phyloP scores from a whole-genome alignment of 2,329 filamentous ascomycete species.

The Fusarium tanahbumbuense region DNA sequence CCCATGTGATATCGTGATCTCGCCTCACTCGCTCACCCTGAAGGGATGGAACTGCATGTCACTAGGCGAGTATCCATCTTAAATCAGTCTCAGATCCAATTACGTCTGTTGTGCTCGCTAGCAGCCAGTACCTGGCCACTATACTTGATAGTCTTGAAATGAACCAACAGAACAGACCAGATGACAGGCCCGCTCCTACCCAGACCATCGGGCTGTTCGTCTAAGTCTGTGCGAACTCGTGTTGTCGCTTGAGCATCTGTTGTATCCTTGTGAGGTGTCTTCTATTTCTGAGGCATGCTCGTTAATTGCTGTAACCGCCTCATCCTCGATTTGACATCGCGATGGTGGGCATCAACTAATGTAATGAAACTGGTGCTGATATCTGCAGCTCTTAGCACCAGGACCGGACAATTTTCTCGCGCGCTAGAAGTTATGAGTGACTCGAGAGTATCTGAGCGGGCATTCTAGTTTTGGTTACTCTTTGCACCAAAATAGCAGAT shows the following conservation, averaged over 20 bases:
- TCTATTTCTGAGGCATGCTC: neutral
- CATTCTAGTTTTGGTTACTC: neutral
- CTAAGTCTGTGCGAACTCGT: neutral
- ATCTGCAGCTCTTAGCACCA: neutral
- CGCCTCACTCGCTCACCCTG: neutral
- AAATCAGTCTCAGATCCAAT: constrained; percentile 1
- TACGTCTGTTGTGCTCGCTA: constrained; percentile 13
- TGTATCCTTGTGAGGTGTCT: neutral
- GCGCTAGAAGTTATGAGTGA: neutral
- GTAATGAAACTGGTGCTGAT: neutral
- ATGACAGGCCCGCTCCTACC: constrained; percentile 8
- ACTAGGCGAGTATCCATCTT: constrained; percentile 1
- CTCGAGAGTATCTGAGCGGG: neutral
- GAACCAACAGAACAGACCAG: neutral
- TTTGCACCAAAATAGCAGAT: constrained; percentile 5
- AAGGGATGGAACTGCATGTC: constrained; percentile 11
- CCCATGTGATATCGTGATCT: constrained; percentile 1
- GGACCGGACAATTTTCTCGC: neutral
- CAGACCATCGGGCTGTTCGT: constrained; percentile 2
- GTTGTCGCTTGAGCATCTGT: neutral
- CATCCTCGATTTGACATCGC: neutral
- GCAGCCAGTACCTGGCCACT: neutral
- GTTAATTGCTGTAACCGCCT: neutral
- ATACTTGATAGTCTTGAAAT: neutral
- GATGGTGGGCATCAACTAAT: neutral